These are phyloP conservation scores for Dipodascus albidus DNA, from an alignment of 805 yeast species.

Conservation along the genomic window DNA sequence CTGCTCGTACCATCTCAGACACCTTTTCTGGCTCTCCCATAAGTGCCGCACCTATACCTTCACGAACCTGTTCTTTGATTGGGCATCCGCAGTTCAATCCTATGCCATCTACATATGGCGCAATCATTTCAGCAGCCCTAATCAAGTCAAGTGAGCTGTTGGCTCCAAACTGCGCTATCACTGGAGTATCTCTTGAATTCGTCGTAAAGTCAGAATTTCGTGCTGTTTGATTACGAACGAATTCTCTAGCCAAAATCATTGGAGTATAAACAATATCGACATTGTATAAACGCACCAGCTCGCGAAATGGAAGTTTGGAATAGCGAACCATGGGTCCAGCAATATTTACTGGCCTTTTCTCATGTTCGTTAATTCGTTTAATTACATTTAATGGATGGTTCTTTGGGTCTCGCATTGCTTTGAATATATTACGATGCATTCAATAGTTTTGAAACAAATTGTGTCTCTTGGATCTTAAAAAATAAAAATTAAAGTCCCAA, in stretches of 20 bases:
- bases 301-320: slow-evolving; percentile 86
- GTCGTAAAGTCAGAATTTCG: slow-evolving; percentile 79
- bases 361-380: slow-evolving; percentile 30
- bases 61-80: slow-evolving; percentile 84
- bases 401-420: slow-evolving; percentile 27
- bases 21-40: slow-evolving; percentile 77
- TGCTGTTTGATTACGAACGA: slow-evolving; percentile 74
- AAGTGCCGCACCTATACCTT: slow-evolving; percentile 94
- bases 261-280: slow-evolving; percentile 87
- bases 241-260: slow-evolving; percentile 93
- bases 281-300: slow-evolving; percentile 57
- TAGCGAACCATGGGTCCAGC: slow-evolving; percentile 98
- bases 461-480: too few relatives aligned
- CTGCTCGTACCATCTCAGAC: slow-evolving; percentile 68
- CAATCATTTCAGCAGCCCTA: slow-evolving; percentile 79
- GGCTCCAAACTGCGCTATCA: slow-evolving; percentile 85
- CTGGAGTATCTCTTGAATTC: slow-evolving; percentile 52
- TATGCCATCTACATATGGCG: slow-evolving; percentile 83
- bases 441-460: too few relatives aligned
- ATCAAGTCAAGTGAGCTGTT: slow-evolving; percentile 73
- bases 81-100: slow-evolving; percentile 98
- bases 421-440: not conserved
- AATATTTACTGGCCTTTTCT: slow-evolving; percentile 46
- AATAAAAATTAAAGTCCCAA: not conserved
- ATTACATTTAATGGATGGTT: slow-evolving; percentile 46